Conservation (phyloP, 768 basidiomycete species). For the Auriscalpium vulgare region DNA sequence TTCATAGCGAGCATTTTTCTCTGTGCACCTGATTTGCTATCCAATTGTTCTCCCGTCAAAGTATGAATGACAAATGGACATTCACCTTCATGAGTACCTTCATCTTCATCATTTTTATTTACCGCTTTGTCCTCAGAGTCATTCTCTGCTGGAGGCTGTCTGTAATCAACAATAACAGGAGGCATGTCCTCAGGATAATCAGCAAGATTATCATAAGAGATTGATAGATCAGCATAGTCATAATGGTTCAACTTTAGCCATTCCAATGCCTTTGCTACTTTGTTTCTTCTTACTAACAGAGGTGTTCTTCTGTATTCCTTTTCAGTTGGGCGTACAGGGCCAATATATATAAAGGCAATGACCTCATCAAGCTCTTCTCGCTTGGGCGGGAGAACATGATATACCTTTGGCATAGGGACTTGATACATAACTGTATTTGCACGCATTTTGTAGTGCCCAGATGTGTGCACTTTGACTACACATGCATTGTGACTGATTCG, state of each 20-base stretch:
- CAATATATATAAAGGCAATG: conserved; percentile 25
- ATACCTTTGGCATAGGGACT: conserved; percentile 25
- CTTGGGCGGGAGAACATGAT: conserved; percentile 25
- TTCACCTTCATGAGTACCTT: conserved; percentile 21
- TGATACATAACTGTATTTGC: conserved; percentile 28
- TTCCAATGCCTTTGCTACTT: conserved; percentile 5
- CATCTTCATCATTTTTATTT: conserved; percentile 21
- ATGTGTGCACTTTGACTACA: conserved; percentile 8
- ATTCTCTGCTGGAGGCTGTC: not conserved
- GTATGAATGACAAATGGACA: conserved; percentile 34
- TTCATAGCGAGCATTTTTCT: conserved; percentile 18
- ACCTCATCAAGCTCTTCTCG: conserved; percentile 25
- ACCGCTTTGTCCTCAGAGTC: conserved; percentile 10
- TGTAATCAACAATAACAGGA: conserved; percentile 12
- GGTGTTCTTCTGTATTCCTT: conserved; percentile 17
- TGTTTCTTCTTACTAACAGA: conserved; percentile 7
- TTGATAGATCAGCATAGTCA: conserved; percentile 2
- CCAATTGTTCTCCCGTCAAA: conserved; percentile 21
- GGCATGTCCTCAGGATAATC: conserved; percentile 16
- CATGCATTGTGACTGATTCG: conserved; percentile 11
- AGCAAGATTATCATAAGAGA: conserved; percentile 12
- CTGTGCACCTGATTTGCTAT: not conserved
- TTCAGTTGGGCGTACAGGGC: conserved; percentile 20
- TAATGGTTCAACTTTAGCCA: no score
- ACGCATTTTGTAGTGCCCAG: conserved; percentile 22